Conservation (phyloP, 2,329 filamentous ascomycete genomes). For the Talaromyces sp. region DNA sequence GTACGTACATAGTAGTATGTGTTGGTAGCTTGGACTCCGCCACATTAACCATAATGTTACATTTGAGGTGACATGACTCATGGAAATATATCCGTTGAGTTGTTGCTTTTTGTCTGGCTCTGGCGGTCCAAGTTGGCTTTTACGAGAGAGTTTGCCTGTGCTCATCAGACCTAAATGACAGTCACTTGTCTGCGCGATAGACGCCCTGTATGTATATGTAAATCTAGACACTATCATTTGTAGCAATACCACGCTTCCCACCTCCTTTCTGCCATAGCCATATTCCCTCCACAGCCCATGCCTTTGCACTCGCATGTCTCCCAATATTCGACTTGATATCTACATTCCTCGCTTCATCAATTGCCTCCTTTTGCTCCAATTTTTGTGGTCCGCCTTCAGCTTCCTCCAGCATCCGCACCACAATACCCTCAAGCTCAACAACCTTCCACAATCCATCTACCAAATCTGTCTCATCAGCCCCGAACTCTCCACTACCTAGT, state of each 20-base stretch:
- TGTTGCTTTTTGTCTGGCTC: too few relatives aligned
- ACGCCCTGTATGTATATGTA: too few relatives aligned
- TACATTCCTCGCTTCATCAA: slow-evolving; percentile 18
- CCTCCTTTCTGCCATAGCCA: slow-evolving; percentile 80
- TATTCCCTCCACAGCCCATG: slow-evolving; percentile 82
- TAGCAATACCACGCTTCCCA: slow-evolving; percentile 41
- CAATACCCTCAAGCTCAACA: slow-evolving; percentile 69
- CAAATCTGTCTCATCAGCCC: slow-evolving; percentile 58
- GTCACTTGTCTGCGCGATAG: too few relatives aligned
- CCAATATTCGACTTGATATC: slow-evolving; percentile 27
- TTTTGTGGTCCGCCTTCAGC: slow-evolving; percentile 53
- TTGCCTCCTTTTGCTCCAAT: slow-evolving; percentile 40
- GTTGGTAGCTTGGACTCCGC: too few relatives aligned
- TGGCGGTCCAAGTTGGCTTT: too few relatives aligned
- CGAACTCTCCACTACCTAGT: slow-evolving; percentile 69
- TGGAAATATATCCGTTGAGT: too few relatives aligned
- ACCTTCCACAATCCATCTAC: slow-evolving; percentile 79
- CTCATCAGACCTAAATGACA: too few relatives aligned
- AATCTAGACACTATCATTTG: not conserved
- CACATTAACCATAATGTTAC: too few relatives aligned
- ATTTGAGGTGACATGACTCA: too few relatives aligned
- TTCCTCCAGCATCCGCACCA: slow-evolving; percentile 74
- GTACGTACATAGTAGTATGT: too few relatives aligned
- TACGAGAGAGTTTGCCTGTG: too few relatives aligned
- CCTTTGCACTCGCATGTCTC: slow-evolving; percentile 71